A percentile compares a stretch with the other conserved stretches of the same genome.
Conservation (phyloP, 306 rosid genomes). For the Corylus heterophylla region DNA sequence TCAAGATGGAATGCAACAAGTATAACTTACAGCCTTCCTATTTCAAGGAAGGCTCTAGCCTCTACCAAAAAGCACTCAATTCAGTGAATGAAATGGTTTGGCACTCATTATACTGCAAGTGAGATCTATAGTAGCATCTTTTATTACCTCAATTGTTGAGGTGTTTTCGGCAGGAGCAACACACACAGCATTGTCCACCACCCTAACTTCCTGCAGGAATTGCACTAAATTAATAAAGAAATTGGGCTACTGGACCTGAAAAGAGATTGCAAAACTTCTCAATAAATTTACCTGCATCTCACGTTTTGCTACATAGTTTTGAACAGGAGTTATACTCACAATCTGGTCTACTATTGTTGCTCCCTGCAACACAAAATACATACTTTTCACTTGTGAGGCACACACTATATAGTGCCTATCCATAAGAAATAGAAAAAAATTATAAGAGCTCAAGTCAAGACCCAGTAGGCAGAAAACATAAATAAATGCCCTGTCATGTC, state of each 20-base stretch:
- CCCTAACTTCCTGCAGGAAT: conserved; percentile 63
- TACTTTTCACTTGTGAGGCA: conserved; percentile 15
- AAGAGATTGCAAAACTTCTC: conserved; percentile 7
- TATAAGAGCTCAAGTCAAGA: not conserved
- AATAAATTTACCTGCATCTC: conserved; percentile 47
- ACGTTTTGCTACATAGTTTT: conserved; percentile 61
- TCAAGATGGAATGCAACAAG: not conserved
- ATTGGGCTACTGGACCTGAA: conserved; percentile 11
- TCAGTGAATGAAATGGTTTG: not conserved
- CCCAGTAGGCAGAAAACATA: not conserved
- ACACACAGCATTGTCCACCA: conserved; percentile 53
- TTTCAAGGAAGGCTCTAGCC: not conserved
- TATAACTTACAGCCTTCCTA: not conserved
- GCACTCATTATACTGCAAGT: not conserved
- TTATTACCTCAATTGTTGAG: conserved; percentile 54
- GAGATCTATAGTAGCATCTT: not conserved
- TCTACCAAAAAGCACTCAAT: not conserved
- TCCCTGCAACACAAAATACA: conserved; percentile 59
- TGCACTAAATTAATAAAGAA: conserved; percentile 23
- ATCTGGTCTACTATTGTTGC: conserved; percentile 90
- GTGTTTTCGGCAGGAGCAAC: conserved; percentile 48
- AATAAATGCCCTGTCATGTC: not conserved
- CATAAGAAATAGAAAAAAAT: not conserved
- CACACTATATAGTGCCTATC: conserved; percentile 5
- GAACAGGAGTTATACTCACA: conserved; percentile 69